Evolutionary conservation across 1,284 basidiomycete species (phyloP), one percentile per base, ranked within the genome.

Genomic region (Ceraceosorus guamensis): DNA sequence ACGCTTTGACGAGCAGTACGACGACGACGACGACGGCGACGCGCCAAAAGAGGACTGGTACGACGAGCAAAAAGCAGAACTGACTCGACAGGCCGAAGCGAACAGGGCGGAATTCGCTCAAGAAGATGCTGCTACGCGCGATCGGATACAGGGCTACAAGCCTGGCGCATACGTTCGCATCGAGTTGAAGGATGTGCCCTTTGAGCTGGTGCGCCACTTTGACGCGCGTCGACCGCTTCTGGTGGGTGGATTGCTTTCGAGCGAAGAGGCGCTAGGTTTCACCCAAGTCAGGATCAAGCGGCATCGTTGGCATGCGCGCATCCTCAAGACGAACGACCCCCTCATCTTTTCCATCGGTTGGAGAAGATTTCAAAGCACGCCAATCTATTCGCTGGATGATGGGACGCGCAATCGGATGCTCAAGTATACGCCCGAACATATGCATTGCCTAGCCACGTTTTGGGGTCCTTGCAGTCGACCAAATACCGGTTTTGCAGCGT

Each of bases 401-500:
- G 72, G 72, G 5, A 72, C 66, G 51, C 62, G 95, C 32, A 97
- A 98, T 85, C 88, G 95, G 48, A 89, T 97, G 88, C 87, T 99
- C 78, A 98, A 99, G 80, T 99, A 99, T 76, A 97, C 95, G 0
- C 93, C 93, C 0, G 95, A 98, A 78, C 93, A 99, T 73, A 96
- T 95, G 91, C 95, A 98, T 77, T 98, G 93, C 72, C 89, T 87
- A 69, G 93, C 93, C 2, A 93, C 92, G 0, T 97, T 98, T 78
- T 76, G 71, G 46, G 71, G 66, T 1, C 71, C 73, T 7, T 55
- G 63, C 33, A 59, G 63, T 6, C 62, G 68, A 39, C 73, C 71
- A 14, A 96, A 96, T 77, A 96, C 91, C 0, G 92, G 93, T 6
- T 61, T 98, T 79, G 96, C 91, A 76, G 89, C 93, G 0, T 97